Evolutionary conservation across 192 early-diverging fungal genomes (phyloP).

Genomic region (Thamnidium elegans): DNA sequence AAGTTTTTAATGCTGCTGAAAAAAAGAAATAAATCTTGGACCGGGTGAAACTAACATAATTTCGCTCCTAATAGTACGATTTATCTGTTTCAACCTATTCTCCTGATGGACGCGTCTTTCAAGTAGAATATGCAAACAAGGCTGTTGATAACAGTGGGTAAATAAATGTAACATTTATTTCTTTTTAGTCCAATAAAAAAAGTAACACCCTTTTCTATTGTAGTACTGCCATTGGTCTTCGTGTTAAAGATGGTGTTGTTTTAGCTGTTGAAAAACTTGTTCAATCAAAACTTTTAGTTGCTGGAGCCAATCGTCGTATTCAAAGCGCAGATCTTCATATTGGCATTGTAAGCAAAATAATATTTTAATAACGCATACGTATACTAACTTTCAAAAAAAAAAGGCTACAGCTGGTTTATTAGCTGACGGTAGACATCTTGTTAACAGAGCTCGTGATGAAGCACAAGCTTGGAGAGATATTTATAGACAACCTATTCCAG

Average conservation of each 20-base stretch:
- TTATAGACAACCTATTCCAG: constrained; percentile 82
- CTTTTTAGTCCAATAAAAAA: no score
- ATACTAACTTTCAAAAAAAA: not conserved
- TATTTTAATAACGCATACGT: constrained; percentile 5
- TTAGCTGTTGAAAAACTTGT: constrained; percentile 95
- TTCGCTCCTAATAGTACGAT: constrained; percentile 72
- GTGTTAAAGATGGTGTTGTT: constrained; percentile 93
- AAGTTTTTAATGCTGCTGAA: constrained; percentile 23
- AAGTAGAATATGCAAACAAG: constrained; percentile 98
- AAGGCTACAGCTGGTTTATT: constrained; percentile 86
- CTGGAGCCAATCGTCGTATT: constrained; percentile 91
- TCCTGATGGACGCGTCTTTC: constrained; percentile 98
- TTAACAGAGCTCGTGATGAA: constrained; percentile 88
- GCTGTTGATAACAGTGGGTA: constrained; percentile 99
- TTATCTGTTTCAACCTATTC: constrained; percentile 98
- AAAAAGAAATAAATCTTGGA: constrained; percentile 3
- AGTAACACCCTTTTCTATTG: not conserved
- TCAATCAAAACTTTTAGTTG: constrained; percentile 91
- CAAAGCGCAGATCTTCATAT: constrained; percentile 88
- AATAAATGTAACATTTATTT: not conserved
- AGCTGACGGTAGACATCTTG: constrained; percentile 89
- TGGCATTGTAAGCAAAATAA: constrained; percentile 70
- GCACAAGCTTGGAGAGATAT: constrained; percentile 83
- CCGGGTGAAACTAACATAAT: not conserved
- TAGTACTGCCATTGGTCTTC: constrained; percentile 92